Evolutionary conservation across 306 rosid species (phyloP).

Genomic region (Castanea mollissima): DNA sequence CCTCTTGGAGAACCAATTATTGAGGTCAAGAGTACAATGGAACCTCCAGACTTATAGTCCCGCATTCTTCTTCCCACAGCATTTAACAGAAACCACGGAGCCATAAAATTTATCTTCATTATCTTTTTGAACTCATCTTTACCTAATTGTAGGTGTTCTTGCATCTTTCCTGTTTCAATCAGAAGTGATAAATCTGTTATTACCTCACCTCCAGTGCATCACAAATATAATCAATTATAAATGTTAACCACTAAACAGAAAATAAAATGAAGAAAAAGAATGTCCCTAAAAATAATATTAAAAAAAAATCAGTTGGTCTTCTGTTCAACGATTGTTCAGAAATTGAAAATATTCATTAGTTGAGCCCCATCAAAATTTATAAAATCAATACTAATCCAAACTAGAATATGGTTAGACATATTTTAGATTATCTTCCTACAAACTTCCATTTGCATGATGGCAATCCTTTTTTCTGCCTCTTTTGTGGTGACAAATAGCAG

Average conservation of each 20-base stretch:
- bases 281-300: neutral
- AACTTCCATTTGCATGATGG: neutral
- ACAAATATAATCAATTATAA: neutral
- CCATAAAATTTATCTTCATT: slow-evolving; percentile 65
- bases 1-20: slow-evolving; percentile 74
- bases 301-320: neutral
- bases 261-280: neutral
- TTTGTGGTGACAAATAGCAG: neutral
- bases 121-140: slow-evolving; percentile 64
- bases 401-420: neutral
- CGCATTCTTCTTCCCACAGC: slow-evolving; percentile 75
- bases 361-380: neutral
- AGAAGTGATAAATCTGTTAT: slow-evolving; percentile 3
- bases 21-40: slow-evolving; percentile 62
- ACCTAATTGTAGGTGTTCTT: slow-evolving; percentile 50
- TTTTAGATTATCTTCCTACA: neutral
- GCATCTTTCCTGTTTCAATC: slow-evolving; percentile 59
- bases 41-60: slow-evolving; percentile 68
- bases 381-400: neutral
- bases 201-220: neutral
- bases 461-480: neutral
- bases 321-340: neutral
- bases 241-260: neutral
- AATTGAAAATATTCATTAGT: neutral
- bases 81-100: slow-evolving; percentile 70